Evolutionary conservation across 305 asterid species (phyloP).

Genomic region (Fraxinus greggii): DNA sequence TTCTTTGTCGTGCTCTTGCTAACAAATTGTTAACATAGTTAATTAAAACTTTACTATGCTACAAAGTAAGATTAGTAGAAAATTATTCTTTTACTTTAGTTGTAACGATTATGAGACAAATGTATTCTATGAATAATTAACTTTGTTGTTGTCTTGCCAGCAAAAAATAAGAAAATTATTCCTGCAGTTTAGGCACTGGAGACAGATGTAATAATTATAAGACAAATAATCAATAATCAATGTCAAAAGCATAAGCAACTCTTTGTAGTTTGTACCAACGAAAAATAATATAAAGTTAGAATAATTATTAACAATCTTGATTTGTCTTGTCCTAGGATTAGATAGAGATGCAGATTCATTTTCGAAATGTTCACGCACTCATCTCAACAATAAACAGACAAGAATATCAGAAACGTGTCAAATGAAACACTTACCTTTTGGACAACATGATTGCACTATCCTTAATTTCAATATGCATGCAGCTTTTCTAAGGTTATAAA

Average conservation of each 20-base stretch:
- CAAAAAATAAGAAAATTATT: neutral
- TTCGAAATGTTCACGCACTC: neutral
- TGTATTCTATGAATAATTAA: neutral
- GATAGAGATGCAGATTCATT: neutral
- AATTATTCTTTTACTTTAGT: neutral
- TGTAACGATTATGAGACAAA: neutral
- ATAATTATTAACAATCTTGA: neutral
- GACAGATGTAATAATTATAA: neutral
- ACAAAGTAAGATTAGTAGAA: neutral
- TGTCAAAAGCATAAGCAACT: neutral
- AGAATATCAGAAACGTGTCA: constrained; percentile 1
- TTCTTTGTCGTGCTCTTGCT: neutral
- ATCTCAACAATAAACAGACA: neutral
- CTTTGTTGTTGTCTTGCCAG: neutral
- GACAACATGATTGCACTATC: neutral
- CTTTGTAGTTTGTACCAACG: neutral
- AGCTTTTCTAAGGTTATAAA: neutral
- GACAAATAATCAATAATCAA: neutral
- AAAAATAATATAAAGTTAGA: neutral
- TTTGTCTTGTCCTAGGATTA: neutral
- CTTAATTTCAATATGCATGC: neutral
- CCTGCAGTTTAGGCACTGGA: neutral
- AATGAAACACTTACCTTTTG: neutral
- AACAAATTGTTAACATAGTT: neutral
- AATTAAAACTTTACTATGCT: neutral